Base-by-base conservation (phyloP, 176 grass and related monocot species). In the Oryza meridionalis region DNA sequence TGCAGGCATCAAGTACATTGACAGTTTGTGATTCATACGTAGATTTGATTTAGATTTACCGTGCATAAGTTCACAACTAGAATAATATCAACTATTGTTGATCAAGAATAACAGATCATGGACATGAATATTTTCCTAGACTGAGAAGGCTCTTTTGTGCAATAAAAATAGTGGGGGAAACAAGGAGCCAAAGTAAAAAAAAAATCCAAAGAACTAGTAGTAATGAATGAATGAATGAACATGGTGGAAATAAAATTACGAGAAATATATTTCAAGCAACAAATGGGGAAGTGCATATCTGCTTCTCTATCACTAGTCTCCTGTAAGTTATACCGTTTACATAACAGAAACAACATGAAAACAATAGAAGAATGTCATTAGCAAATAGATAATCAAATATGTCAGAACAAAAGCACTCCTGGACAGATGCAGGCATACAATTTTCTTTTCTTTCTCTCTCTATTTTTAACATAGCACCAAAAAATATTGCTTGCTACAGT, bases 1-100 rank as follows among this genome's bases (percentile, higher is more conserved):
- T 95, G 89, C 79, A 77, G 61, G 33, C 27, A 86, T 79, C 67
- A 86, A 79, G 29, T 72, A 35, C 84, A 86, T 76, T 87, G 87
- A 73, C 6, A 72, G 58, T n/a, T 58, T 12, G 32, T 40, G 72
- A 17, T 64, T 73, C 14, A 24, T 55, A 50, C n/a, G 35, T 17
- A 72, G 22, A 58, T 66, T 51, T 29, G 19, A 49, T 47, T 46
- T 14, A 43, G 22, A 12, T 64, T 79, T 45, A 84, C 22, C 38
- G 27, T 65, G 40, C 8, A 42, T 15, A 78, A 29, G n/a, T 69
- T 84, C 49, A 76, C 51, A 3, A 68, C 27, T 11, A 84, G 3
- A 69, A 29, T 7, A 37, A 26, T n/a, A 40, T 55, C 12, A 24
- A 58, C 40, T 69, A 84, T 12, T n/a, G 46, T 69, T 59, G 6